Base-by-base conservation (phyloP, 768 basidiomycete genomes). In the Calvatia gigantea region DNA sequence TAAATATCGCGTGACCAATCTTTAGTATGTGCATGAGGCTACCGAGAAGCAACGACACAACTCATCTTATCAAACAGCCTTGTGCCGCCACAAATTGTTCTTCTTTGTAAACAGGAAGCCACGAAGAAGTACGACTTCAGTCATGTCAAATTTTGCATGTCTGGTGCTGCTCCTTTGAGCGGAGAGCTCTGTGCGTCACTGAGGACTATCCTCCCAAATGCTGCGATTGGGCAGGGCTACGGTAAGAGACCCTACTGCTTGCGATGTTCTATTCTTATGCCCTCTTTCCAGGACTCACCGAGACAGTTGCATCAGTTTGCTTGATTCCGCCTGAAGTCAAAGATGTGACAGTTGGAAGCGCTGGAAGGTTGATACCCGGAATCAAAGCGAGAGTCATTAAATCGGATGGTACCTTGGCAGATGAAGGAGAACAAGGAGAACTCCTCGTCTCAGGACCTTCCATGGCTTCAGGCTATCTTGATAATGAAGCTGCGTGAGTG, bases 41-140 rank as follows among this genome's bases (percentile, higher is more conserved):
- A 11, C 15, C 28, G 17, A n/a, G 19, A 31, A 9, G 23, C 23
- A 25, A 23, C 48, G 25, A n/a, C 5, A 27, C 42, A 23, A 39
- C 29, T 51, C 43, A 28, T 44, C 14, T 11, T 44, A 19, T 32
- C 7, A 17, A 23, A 21, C 5, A 86, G 84, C 55, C 65, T 87
- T 19, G 85, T 87, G 31, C 86, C 86, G 15, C 86, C 86, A 15
- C 83, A 86, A 54, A 75, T 84, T 5, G 79, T 87, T 8, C 69
- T 86, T 14, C 66, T 87, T n/a, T 83, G 82, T 75, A 87, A 87
- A 82, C 78, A 84, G 61, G 82, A 80, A n/a, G 74, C 70, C 3
- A 70, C 70, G 50, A 76, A 74, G 61, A 67, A 77, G 4, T 74
- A 76, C 43, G 76, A 84, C 60, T 72, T 87, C 6, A 73, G 69